Conservation (phyloP, 805 yeast genomes). For the Yamadazyma philogaea region DNA sequence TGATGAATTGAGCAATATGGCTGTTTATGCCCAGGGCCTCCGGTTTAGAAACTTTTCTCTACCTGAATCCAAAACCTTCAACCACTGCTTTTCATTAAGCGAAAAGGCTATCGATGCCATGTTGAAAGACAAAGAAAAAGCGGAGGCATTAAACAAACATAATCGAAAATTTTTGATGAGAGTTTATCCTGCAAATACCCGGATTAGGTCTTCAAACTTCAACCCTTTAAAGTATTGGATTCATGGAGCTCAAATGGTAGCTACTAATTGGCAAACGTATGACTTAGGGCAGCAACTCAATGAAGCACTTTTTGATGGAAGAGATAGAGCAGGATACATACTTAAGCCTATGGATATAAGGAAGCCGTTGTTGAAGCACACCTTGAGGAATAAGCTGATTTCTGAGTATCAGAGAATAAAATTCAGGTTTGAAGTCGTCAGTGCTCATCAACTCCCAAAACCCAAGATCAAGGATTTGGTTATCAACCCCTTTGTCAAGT, state of each 20-base stretch:
- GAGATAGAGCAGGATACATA: constrained; percentile 67
- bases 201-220: constrained; percentile 79
- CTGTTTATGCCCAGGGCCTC: constrained; percentile 69
- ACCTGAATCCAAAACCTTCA: constrained; percentile 76
- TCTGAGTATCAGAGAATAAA: constrained; percentile 8
- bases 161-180: constrained; percentile 74
- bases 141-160: constrained; percentile 64
- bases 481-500: constrained; percentile 59
- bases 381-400: constrained; percentile 7
- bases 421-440: constrained; percentile 47
- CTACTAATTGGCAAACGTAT: constrained; percentile 93
- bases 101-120: constrained; percentile 66
- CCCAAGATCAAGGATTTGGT: constrained; percentile 50
- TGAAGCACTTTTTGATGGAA: constrained; percentile 70
- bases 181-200: constrained; percentile 77
- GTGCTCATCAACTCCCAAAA: constrained; percentile 84
- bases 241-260: constrained; percentile 89
- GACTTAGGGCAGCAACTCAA: constrained; percentile 88
- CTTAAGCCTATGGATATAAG: constrained; percentile 62
- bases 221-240: constrained; percentile 79
- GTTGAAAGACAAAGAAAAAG: constrained; percentile 57
- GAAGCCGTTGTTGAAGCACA: constrained; percentile 25
- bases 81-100: constrained; percentile 84
- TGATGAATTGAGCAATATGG: constrained; percentile 54
- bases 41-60: constrained; percentile 79